A percentile compares a stretch with the other conserved stretches of the same genome.
Evolutionary conservation across 2,329 filamentous ascomycete genomes (phyloP).

Genomic region (Colletotrichum ledebouriae): DNA sequence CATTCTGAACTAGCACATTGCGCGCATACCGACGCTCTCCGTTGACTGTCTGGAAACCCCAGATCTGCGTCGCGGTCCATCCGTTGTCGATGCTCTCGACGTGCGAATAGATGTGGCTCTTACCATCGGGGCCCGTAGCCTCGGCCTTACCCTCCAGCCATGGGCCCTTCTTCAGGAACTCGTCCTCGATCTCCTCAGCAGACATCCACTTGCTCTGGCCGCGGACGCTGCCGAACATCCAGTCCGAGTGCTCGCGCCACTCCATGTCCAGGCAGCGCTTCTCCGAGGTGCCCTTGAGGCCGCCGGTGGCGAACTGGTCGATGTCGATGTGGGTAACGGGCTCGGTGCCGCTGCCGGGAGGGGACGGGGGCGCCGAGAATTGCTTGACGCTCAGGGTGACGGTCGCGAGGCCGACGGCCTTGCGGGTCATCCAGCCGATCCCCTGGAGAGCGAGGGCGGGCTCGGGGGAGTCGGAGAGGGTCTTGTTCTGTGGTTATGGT

Average conservation of each 20-base stretch:
- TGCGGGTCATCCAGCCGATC: conserved; percentile 79
- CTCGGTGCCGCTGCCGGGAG: conserved; percentile 56
- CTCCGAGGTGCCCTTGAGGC: conserved; percentile 75
- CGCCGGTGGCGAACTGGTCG: conserved; percentile 78
- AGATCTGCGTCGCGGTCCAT: conserved; percentile 70
- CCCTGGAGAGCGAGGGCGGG: conserved; percentile 79
- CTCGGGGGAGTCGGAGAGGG: conserved; percentile 77
- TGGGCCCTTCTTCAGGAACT: conserved; percentile 64
- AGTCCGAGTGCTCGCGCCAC: conserved; percentile 77
- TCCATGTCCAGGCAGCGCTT: conserved; percentile 65
- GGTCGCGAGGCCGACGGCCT: conserved; percentile 76
- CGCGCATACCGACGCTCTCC: conserved; percentile 67
- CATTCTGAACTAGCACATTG: conserved; percentile 68
- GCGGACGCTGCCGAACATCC: conserved; percentile 80
- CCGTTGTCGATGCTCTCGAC: conserved; percentile 67
- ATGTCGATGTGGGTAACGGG: conserved; percentile 75
- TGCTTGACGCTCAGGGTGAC: conserved; percentile 75
- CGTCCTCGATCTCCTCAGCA: conserved; percentile 65
- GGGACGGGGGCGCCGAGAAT: conserved; percentile 60
- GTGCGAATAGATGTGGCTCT: conserved; percentile 74
- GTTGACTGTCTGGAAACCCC: conserved; percentile 70
- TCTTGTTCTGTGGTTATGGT: conserved; percentile 75
- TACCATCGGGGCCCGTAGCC: conserved; percentile 67
- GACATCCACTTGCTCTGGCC: conserved; percentile 69
- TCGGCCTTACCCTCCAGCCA: conserved; percentile 71